A percentile compares a stretch with the other conserved stretches of the same genome.
Evolutionary conservation across 805 yeast species (phyloP).

Genomic region (Saccharomycopsis lassenensis): DNA sequence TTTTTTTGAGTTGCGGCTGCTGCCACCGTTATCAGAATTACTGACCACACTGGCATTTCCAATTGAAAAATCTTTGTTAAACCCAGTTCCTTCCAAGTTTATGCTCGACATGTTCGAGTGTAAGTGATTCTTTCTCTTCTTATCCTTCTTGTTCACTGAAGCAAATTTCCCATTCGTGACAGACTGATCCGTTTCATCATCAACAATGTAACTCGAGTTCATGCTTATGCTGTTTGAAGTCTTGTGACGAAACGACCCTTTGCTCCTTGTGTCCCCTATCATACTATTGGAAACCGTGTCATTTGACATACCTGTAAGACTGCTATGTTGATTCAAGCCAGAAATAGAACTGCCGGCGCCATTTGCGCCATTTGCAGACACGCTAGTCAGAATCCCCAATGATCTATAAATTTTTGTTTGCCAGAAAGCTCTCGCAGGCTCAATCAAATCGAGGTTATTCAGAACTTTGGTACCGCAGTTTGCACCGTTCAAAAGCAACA

Average conservation of each 20-base stretch:
- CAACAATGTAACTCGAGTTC: too few species aligned
- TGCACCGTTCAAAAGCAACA: constrained; percentile 46
- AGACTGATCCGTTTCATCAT: background rate
- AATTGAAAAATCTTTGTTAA: too few species aligned
- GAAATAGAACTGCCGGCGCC: background rate
- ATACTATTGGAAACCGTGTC: too few species aligned
- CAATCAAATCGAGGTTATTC: constrained; percentile 29
- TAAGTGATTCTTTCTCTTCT: constrained; percentile 7
- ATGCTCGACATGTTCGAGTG: too few species aligned
- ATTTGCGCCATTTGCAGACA: background rate
- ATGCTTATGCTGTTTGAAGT: too few species aligned
- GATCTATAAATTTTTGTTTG: constrained; percentile 27
- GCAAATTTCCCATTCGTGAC: constrained; percentile 14
- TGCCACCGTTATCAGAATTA: too few species aligned
- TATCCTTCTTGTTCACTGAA: constrained; percentile 11
- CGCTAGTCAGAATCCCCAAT: constrained; percentile 13
- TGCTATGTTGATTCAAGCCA: too few species aligned
- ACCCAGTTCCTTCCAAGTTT: too few species aligned
- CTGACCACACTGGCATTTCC: too few species aligned
- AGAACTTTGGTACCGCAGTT: constrained; percentile 29
- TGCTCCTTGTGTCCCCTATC: too few species aligned
- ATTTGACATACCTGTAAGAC: too few species aligned
- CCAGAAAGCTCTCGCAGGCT: constrained; percentile 48
- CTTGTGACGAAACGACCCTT: too few species aligned
- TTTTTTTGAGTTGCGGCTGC: constrained; percentile 11